These are phyloP conservation scores for Clathrospora elynae DNA, from an alignment of 2,329 filamentous ascomycete genomes.

Conservation along the genomic window DNA sequence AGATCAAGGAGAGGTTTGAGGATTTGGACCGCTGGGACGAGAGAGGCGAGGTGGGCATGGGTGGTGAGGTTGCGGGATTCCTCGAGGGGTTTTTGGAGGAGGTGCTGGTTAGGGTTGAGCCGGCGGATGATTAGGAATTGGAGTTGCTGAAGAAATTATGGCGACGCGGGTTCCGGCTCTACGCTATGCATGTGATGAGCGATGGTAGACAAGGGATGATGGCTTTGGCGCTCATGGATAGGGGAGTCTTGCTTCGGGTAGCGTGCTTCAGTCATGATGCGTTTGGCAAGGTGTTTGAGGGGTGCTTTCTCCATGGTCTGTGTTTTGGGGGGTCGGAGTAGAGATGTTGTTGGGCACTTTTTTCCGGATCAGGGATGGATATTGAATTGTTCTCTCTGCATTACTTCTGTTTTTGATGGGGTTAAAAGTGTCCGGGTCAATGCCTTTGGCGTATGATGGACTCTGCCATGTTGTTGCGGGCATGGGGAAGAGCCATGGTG, in stretches of 20 bases:
- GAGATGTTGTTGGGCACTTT: no score
- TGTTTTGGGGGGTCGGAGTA: no score
- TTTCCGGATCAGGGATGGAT: no score
- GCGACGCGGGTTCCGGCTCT: no score
- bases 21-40: conserved; percentile 91
- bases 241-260: background rate
- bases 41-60: conserved; percentile 89
- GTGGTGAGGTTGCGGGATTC: conserved; percentile 84
- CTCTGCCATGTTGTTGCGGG: no score
- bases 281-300: conserved; percentile 12
- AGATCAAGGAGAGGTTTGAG: conserved; percentile 80
- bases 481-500: background rate
- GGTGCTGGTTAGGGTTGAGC: conserved; percentile 88
- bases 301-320: no score
- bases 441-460: conserved; percentile 1
- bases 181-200: no score
- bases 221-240: conserved; percentile 2
- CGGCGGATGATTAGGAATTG: conserved; percentile 67
- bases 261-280: conserved; percentile 1
- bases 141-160: no score
- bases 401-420: no score
- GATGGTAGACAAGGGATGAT: no score
- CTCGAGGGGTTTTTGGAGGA: conserved; percentile 93
- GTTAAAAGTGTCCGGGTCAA: no score
- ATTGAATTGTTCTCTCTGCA: no score